Base-by-base conservation (phyloP, 2,329 filamentous ascomycete species). In the Colletotrichum ledebouriae region DNA sequence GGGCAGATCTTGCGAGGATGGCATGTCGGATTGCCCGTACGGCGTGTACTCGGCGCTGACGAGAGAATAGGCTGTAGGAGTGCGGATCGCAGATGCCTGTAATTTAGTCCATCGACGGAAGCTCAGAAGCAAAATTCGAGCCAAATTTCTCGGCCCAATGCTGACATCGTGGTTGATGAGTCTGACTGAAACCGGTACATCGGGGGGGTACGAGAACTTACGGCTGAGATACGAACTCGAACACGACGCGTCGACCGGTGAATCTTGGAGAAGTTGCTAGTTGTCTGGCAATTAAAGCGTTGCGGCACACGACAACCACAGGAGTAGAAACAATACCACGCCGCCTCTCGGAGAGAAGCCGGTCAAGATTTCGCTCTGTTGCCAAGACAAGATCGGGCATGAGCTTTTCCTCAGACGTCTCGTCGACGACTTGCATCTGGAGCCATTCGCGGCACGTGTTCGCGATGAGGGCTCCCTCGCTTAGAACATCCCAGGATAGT, bases 171-270 rank as follows among this genome's bases (percentile, higher is more conserved):
- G 29, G 3, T 3, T 7, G n/a, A 9, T 17, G 3, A 1, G 42
- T 56, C 6, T 53, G 53, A 25, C 22, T 3, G 4, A n/a, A 5
- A 34, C 3, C 42, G 17, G 34, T 2, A 11, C 0, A 39, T 9
- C 6, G 3, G 12, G 17, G 17, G 17, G 37, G 9, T 17, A 5
- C 0, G 2, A 10, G 11, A 52, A 75, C 79, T 71, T 63, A 79
- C 76, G 80, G 80, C 55, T 80, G 79, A 2, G 78, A 79, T 17
- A 80, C 76, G 49, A 79, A 80, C 55, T 81, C 79, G 10, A 79
- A 74, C 13, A 79, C 69, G 2, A 72, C 73, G 15, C 65, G 63
- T 41, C 71, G 29, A 69, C 69, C 66, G 22, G 69, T 59, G n/a
- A 71, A 65, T 44, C 74, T 63, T 42, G 73, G 59, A 2, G 53